A percentile compares a stretch with the other conserved stretches of the same genome.
Evolutionary conservation across 2,329 filamentous ascomycete species (phyloP).

Genomic region (Colletotrichum sp.): DNA sequence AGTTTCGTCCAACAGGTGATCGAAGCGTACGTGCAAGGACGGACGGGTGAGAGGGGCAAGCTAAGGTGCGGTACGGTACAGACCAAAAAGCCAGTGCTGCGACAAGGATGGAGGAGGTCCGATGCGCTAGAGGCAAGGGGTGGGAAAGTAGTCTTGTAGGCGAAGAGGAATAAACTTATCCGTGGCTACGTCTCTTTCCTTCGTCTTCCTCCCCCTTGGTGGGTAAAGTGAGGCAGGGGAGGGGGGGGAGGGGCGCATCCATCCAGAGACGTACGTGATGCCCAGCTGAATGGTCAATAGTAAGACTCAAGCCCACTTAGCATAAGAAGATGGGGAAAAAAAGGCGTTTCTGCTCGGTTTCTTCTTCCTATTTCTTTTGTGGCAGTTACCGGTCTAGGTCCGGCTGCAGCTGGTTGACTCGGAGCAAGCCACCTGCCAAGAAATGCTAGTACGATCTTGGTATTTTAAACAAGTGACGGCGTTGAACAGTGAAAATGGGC

Average conservation of each 20-base stretch:
- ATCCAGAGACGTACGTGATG: not conserved
- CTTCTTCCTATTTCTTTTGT: not conserved
- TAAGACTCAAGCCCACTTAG: not conserved
- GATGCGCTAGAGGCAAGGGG: not conserved
- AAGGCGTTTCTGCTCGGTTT: too few relatives aligned
- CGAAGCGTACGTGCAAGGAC: slow-evolving; percentile 13
- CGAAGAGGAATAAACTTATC: not conserved
- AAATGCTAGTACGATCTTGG: not conserved
- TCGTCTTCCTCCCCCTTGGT: not conserved
- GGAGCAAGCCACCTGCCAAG: not conserved
- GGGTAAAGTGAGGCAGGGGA: not conserved
- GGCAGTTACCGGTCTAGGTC: not conserved
- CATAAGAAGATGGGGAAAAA: not conserved
- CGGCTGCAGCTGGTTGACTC: not conserved
- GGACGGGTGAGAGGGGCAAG: not conserved
- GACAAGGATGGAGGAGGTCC: not conserved
- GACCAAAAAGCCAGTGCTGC: slow-evolving; percentile 1
- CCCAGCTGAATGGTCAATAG: not conserved
- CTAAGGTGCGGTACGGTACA: slow-evolving; percentile 1
- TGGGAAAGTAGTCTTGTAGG: not conserved
- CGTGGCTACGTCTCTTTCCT: not conserved
- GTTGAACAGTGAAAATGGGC: not conserved
- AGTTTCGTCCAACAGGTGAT: slow-evolving; percentile 18
- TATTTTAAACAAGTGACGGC: not conserved
- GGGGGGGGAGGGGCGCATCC: not conserved